phyloP scores from a whole-genome alignment of 768 basidiomycete species.

The Glaciozyma martinii region DNA sequence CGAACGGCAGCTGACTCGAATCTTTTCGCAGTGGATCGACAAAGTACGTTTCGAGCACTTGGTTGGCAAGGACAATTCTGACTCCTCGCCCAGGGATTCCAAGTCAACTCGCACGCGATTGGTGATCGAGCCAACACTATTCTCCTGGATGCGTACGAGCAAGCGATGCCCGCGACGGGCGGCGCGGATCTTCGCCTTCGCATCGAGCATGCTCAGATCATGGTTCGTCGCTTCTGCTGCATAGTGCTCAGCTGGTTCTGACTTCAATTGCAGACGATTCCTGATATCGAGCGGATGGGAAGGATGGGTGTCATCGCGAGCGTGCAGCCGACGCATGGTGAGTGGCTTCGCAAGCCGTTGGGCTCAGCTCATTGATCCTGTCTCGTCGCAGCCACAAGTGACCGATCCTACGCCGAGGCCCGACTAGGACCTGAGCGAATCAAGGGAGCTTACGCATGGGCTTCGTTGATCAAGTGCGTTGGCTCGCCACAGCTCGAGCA shows the following conservation, averaged over 20 bases:
- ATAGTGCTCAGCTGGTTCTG: background rate
- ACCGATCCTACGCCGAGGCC: constrained; percentile 84
- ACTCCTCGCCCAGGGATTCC: constrained; percentile 17
- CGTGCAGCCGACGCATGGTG: constrained; percentile 79
- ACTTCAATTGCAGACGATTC: constrained; percentile 38
- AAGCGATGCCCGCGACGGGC: constrained; percentile 27
- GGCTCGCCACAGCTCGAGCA: background rate
- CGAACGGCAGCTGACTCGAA: background rate
- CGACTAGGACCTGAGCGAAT: constrained; percentile 73
- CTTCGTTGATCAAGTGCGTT: constrained; percentile 60
- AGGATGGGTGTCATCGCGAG: constrained; percentile 76
- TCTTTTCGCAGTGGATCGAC: constrained; percentile 10
- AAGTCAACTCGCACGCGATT: constrained; percentile 38
- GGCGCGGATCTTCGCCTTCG: constrained; percentile 49
- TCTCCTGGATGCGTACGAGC: constrained; percentile 74
- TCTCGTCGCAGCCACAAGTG: constrained; percentile 54
- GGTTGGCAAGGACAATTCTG: background rate
- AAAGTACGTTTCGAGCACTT: constrained; percentile 38
- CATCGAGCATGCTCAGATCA: constrained; percentile 88
- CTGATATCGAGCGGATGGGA: constrained; percentile 62
- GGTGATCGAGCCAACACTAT: constrained; percentile 73
- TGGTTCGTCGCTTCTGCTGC: constrained; percentile 38
- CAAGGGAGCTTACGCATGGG: constrained; percentile 83
- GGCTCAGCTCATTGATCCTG: background rate
- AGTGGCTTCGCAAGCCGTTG: background rate